Evolutionary conservation across 140 eudicot species (phyloP).

Genomic region (Senecio squalidus): DNA sequence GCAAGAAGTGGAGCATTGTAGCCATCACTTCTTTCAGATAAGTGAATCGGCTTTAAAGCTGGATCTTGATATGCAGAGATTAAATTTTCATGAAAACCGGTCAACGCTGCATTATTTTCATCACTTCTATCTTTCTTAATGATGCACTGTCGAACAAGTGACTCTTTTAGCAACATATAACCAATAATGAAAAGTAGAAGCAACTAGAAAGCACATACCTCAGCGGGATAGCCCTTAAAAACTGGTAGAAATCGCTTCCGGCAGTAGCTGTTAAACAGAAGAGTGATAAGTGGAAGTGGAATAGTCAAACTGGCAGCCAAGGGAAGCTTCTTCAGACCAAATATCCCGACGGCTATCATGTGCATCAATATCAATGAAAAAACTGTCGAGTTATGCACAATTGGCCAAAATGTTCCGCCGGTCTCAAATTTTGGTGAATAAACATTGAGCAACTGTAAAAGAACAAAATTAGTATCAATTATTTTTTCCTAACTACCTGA

Average conservation of each 20-base stretch:
- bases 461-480: neutral
- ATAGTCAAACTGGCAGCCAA: constrained; percentile 56
- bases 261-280: constrained; percentile 76
- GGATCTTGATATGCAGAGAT: constrained; percentile 84
- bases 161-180: neutral
- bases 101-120: constrained; percentile 40
- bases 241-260: constrained; percentile 65
- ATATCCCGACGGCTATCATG: constrained; percentile 75
- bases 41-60: constrained; percentile 43
- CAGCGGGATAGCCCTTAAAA: constrained; percentile 73
- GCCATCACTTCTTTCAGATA: constrained; percentile 35
- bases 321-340: constrained; percentile 78
- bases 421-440: constrained; percentile 83
- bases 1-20: constrained; percentile 64
- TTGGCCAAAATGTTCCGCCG: constrained; percentile 88
- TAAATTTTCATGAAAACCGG: constrained; percentile 58
- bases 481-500: neutral
- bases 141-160: constrained; percentile 52
- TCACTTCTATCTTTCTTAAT: constrained; percentile 75
- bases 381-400: constrained; percentile 63
- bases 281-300: constrained; percentile 88
- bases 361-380: constrained; percentile 84
- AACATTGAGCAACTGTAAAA: constrained; percentile 65
- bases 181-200: neutral
- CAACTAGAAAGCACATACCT: constrained; percentile 42